These are phyloP conservation scores for Daedaleopsis nitida DNA, from an alignment of 768 basidiomycete species.

Conservation along the genomic window DNA sequence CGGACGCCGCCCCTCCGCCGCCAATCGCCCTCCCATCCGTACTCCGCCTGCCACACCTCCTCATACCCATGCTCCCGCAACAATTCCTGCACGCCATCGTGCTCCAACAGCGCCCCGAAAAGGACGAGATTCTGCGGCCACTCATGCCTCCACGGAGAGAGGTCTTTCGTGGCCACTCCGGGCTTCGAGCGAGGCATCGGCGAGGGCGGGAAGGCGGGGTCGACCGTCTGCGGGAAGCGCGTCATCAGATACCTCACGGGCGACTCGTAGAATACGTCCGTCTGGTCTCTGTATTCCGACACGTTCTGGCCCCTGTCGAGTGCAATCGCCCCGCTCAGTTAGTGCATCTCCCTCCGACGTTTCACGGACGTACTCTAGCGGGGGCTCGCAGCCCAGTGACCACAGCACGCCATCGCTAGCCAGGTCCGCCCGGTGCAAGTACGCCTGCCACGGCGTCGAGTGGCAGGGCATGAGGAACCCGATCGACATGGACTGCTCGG, in stretches of 20 bases:
- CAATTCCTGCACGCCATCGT: constrained; percentile 16
- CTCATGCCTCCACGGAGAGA: constrained; percentile 58
- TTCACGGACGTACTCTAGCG: constrained; percentile 62
- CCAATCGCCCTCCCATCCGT: constrained; percentile 29
- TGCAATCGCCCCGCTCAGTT: not conserved
- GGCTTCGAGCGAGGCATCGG: constrained; percentile 54
- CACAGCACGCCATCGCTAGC: constrained; percentile 61
- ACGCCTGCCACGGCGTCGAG: constrained; percentile 90
- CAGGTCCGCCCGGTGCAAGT: constrained; percentile 74
- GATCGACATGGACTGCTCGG: constrained; percentile 51
- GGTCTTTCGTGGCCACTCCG: constrained; percentile 34
- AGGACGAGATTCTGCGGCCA: constrained; percentile 85
- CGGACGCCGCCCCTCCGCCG: constrained; percentile 29
- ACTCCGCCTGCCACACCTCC: constrained; percentile 25
- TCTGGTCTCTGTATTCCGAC: constrained; percentile 73
- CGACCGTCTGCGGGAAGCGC: constrained; percentile 67
- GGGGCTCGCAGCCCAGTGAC: constrained; percentile 93
- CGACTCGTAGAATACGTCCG: constrained; percentile 74
- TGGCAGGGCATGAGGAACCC: constrained; percentile 97
- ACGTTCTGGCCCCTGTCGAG: constrained; percentile 49
- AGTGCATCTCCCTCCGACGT: constrained; percentile 10
- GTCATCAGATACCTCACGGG: constrained; percentile 65
- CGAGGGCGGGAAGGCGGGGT: constrained; percentile 67
- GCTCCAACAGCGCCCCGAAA: constrained; percentile 75
- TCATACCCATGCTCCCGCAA: constrained; percentile 21